Conservation (phyloP, 1,284 basidiomycete species). For the Hypsizygus ulmarius region DNA sequence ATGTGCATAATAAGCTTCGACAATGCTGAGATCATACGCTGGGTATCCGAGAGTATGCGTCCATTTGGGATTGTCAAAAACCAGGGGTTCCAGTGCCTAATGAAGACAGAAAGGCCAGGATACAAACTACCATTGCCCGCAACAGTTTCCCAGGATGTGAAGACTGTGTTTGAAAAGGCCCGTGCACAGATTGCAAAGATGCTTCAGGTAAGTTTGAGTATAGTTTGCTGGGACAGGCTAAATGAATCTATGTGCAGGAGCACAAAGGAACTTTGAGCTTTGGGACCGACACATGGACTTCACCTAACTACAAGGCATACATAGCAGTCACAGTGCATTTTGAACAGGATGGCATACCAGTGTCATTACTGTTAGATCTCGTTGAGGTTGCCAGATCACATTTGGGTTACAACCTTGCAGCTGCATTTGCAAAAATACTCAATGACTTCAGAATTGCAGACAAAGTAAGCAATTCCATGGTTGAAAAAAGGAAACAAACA, state of each 20-base stretch:
- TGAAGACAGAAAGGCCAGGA: conserved; percentile 25
- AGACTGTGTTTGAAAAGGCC: conserved; percentile 18
- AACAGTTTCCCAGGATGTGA: conserved; percentile 26
- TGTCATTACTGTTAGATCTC: conserved; percentile 25
- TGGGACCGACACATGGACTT: conserved; percentile 32
- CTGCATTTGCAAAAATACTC: conserved; percentile 25
- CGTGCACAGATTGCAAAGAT: conserved; percentile 17
- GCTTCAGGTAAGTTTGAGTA: conserved; percentile 18
- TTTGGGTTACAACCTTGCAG: conserved; percentile 22
- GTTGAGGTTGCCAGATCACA: conserved; percentile 28
- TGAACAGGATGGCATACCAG: conserved; percentile 21
- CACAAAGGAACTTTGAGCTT: conserved; percentile 21
- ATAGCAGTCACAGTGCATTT: conserved; percentile 21
- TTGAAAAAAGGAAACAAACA: conserved; percentile 16
- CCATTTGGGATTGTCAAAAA: conserved; percentile 25
- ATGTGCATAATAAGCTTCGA: not conserved
- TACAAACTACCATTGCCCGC: conserved; percentile 22
- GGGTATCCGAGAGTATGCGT: conserved; percentile 27
- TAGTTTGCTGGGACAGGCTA: not conserved
- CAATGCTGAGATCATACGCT: conserved; percentile 28
- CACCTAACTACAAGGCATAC: conserved; percentile 18
- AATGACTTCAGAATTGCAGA: conserved; percentile 28
- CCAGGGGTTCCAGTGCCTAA: conserved; percentile 19
- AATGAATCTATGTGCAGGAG: conserved; percentile 11
- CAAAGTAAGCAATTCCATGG: conserved; percentile 27